Conservation (phyloP, 2,329 filamentous ascomycete species). For the Atkinsonella hypoxylon region DNA sequence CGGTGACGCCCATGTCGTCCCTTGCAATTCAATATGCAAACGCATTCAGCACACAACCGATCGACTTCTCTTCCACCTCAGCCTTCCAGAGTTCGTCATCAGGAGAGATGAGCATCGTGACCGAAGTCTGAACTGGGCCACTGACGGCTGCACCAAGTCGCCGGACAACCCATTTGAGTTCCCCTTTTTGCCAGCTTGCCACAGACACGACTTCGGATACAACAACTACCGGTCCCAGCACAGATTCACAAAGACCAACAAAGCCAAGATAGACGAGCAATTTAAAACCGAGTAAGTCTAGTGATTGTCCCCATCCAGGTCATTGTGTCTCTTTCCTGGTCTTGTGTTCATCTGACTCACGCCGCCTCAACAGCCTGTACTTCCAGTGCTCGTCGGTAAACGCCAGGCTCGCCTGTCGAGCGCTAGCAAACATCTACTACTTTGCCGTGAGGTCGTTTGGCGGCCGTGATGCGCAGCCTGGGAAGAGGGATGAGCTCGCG, state of each 20-base stretch:
- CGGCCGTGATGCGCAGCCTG: background rate
- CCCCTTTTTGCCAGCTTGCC: constrained; percentile 31
- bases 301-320: constrained; percentile 1
- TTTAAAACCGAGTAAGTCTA: constrained; percentile 30
- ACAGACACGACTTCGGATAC: constrained; percentile 46
- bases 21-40: too few relatives aligned
- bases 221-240: constrained; percentile 38
- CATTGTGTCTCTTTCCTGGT: background rate
- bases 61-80: background rate
- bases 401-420: background rate
- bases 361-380: background rate
- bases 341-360: background rate
- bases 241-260: constrained; percentile 12
- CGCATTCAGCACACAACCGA: background rate
- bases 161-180: constrained; percentile 32
- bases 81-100: too few relatives aligned
- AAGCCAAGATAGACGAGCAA: constrained; percentile 31
- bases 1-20: too few relatives aligned
- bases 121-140: constrained; percentile 23
- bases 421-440: background rate
- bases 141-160: constrained; percentile 29
- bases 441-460: background rate
- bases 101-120: too few relatives aligned
- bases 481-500: background rate
- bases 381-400: background rate